Percentiles rank a stretch among this genome's conserved stretches.
These are phyloP conservation scores for Fraxinus sp. DNA, from an alignment of 305 asterid genomes.

Conservation along the genomic window DNA sequence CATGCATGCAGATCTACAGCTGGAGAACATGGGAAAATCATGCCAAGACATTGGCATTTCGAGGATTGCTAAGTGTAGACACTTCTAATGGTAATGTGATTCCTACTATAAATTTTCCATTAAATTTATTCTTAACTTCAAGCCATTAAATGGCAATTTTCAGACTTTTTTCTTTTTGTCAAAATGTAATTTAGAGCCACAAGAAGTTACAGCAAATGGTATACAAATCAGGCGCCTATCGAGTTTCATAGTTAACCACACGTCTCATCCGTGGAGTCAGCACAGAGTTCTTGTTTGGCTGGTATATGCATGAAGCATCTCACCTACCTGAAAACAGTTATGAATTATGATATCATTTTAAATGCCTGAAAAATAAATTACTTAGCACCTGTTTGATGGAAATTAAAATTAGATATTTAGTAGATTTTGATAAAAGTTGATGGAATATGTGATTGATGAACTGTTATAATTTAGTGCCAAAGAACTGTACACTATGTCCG, in stretches of 20 bases:
- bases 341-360: neutral
- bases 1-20: constrained; percentile 63
- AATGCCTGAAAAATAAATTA: neutral
- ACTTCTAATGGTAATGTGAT: constrained; percentile 34
- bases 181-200: constrained; percentile 36
- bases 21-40: constrained; percentile 90
- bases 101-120: neutral
- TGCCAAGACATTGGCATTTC: constrained; percentile 76
- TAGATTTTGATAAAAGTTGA: neutral
- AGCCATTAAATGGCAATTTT: neutral
- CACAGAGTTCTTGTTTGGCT: constrained; percentile 85
- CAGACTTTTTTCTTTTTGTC: neutral
- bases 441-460: neutral
- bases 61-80: constrained; percentile 47
- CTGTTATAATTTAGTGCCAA: neutral
- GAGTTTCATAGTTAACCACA: constrained; percentile 60
- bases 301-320: constrained; percentile 38
- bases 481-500: neutral
- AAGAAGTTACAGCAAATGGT: constrained; percentile 37
- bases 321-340: neutral
- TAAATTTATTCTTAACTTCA: neutral
- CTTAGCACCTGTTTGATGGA: neutral
- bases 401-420: neutral
- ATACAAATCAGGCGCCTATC: constrained; percentile 56
- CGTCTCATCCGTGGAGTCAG: constrained; percentile 90